phyloP scores from a whole-genome alignment of 371 early-diverging fungal genomes.

The Mortierella polycephala region DNA sequence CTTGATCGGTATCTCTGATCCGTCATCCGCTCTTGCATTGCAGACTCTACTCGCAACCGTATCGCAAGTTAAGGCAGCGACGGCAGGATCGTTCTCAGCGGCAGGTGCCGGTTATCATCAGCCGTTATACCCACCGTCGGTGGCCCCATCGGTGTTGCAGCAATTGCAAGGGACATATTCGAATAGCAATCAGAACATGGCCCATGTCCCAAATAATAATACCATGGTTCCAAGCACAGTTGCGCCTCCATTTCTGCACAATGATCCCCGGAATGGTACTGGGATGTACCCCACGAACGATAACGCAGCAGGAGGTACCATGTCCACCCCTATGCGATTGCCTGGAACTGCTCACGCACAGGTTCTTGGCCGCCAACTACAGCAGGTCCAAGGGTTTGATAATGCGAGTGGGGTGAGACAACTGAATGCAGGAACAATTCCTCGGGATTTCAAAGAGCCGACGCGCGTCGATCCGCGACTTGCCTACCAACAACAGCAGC shows the following conservation, averaged over 20 bases:
- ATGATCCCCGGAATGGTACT: conserved; percentile 13
- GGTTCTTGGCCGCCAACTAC: no score
- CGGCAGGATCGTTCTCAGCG: conserved; percentile 8
- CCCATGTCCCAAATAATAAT: conserved; percentile 50
- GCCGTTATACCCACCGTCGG: neutral
- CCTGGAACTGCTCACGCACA: no score
- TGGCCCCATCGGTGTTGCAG: conserved; percentile 28
- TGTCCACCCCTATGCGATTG: neutral
- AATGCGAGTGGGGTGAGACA: no score
- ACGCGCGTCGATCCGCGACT: conserved; percentile 24
- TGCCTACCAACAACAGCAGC: conserved; percentile 3
- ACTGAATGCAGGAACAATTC: neutral
- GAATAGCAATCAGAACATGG: conserved; percentile 49
- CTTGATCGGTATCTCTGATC: conserved; percentile 26
- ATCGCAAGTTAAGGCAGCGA: conserved; percentile 40
- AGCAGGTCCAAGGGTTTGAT: no score
- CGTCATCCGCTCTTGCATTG: conserved; percentile 46
- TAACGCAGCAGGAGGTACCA: neutral
- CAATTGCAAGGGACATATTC: conserved; percentile 43
- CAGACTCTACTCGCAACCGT: conserved; percentile 43
- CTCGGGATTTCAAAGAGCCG: conserved; percentile 11
- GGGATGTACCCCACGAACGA: conserved; percentile 7
- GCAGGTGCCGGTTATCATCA: neutral
- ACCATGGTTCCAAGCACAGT: conserved; percentile 30
- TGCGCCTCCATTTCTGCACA: conserved; percentile 22